Evolutionary conservation across 179 eudicot genomes (phyloP).

Genomic region (Actinidia arguta): DNA sequence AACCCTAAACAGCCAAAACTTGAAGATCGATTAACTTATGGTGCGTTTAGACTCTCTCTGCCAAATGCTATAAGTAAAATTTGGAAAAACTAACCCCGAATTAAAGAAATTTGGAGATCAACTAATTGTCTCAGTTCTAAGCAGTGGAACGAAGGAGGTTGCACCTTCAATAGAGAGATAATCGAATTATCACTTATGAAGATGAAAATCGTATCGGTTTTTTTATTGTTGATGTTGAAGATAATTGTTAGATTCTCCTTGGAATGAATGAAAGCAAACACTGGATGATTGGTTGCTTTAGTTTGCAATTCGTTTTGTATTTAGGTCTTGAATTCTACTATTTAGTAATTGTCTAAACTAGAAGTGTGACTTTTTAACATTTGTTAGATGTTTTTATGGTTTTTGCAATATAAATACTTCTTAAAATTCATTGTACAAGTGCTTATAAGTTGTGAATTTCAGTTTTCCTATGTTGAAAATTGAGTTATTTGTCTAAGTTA

Average conservation of each 20-base stretch:
- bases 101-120: too few species aligned
- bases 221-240: not conserved
- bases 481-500: too few species aligned
- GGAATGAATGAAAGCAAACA: not conserved
- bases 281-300: not conserved
- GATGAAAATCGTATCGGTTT: not conserved
- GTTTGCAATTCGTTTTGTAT: not conserved
- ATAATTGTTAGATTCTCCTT: not conserved
- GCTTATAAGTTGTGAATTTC: too few species aligned
- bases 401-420: not conserved
- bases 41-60: too few species aligned
- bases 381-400: not conserved
- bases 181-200: not conserved
- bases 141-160: too few species aligned
- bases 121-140: too few species aligned
- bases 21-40: too few species aligned
- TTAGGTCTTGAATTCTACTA: not conserved
- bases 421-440: not conserved
- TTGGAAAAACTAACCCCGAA: too few species aligned
- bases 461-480: too few species aligned
- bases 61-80: too few species aligned
- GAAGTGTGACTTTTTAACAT: not conserved
- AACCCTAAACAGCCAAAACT: too few species aligned
- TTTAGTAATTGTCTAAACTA: not conserved
- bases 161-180: too few species aligned